Conservation (phyloP, 108 stramenopile species). For the Fistulifera pelliculosa region DNA sequence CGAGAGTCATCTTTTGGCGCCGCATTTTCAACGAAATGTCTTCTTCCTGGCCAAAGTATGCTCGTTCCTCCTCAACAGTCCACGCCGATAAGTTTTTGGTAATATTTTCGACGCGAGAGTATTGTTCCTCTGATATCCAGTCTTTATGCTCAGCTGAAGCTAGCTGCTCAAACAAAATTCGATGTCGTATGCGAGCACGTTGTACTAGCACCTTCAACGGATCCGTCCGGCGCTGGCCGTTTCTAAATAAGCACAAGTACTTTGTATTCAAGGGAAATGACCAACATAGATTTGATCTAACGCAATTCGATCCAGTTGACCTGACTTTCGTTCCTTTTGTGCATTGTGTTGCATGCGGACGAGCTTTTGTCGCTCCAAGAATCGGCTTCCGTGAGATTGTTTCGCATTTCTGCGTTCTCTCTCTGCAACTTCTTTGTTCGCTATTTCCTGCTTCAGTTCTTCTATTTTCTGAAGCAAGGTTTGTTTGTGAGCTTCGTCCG, state of each 20-base stretch:
- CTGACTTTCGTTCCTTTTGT: conserved; percentile 27
- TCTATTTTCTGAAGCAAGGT: conserved; percentile 15
- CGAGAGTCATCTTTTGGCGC: conserved; percentile 12
- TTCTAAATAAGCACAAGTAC: conserved; percentile 61
- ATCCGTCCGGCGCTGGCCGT: conserved; percentile 49
- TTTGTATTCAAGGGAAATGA: conserved; percentile 51
- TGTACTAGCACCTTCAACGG: conserved; percentile 34
- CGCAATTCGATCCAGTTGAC: conserved; percentile 26
- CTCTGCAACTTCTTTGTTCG: conserved; percentile 14
- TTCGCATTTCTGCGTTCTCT: conserved; percentile 52
- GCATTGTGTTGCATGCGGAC: conserved; percentile 45
- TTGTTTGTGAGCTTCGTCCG: conserved; percentile 6
- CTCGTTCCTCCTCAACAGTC: too few species aligned
- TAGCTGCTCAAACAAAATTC: conserved; percentile 29
- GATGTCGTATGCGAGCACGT: conserved; percentile 40
- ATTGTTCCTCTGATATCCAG: not conserved
- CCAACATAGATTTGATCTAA: conserved; percentile 77
- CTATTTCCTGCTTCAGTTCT: conserved; percentile 45
- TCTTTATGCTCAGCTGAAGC: conserved; percentile 1
- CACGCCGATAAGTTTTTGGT: too few species aligned
- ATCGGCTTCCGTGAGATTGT: conserved; percentile 71
- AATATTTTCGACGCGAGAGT: not conserved
- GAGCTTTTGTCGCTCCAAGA: conserved; percentile 77
- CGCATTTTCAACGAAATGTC: too few species aligned
- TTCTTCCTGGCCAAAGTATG: too few species aligned